A percentile compares a stretch with the other conserved stretches of the same genome.
These are phyloP conservation scores for Xanthoparmelia taractica DNA, from an alignment of 495 filamentous ascomycete genomes.

Conservation along the genomic window DNA sequence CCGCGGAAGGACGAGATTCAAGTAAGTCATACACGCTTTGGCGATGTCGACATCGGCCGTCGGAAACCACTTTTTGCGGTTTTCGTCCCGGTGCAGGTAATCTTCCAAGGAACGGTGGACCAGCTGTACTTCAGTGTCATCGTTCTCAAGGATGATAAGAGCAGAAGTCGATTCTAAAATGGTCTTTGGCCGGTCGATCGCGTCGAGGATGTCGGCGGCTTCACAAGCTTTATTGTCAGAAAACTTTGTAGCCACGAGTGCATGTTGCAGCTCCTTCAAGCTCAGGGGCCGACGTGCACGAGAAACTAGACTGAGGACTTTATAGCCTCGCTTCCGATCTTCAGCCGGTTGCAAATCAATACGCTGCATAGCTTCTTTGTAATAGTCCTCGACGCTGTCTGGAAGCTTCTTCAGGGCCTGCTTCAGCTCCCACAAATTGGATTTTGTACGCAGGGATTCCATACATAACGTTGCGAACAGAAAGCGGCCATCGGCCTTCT, in stretches of 20 bases:
- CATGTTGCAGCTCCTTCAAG: constrained; percentile 24
- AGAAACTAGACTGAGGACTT: constrained; percentile 14
- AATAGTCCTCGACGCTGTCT: constrained; percentile 18
- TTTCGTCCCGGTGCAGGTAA: constrained; percentile 18
- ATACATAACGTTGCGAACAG: constrained; percentile 24
- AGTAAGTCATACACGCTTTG: no score
- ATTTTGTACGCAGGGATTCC: constrained; percentile 19
- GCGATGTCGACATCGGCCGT: constrained; percentile 18
- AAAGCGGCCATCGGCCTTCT: constrained; percentile 23
- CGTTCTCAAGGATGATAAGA: constrained; percentile 23
- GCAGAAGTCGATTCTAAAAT: constrained; percentile 23
- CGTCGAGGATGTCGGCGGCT: no score
- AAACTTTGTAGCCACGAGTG: no score
- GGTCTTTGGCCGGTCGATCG: constrained; percentile 6
- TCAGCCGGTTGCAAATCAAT: constrained; percentile 13
- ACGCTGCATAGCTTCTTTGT: constrained; percentile 22
- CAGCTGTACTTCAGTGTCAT: constrained; percentile 12
- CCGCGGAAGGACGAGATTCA: no score
- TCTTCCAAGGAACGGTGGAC: constrained; percentile 20
- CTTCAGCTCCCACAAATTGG: constrained; percentile 15
- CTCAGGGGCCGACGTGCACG: constrained; percentile 15
- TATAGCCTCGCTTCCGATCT: constrained; percentile 7
- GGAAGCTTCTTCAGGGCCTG: constrained; percentile 16
- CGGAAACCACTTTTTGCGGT: constrained; percentile 17
- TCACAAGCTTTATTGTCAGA: no score